Base-by-base conservation (phyloP, 1,139 yeast genomes). In the Yamadazyma sp. region DNA sequence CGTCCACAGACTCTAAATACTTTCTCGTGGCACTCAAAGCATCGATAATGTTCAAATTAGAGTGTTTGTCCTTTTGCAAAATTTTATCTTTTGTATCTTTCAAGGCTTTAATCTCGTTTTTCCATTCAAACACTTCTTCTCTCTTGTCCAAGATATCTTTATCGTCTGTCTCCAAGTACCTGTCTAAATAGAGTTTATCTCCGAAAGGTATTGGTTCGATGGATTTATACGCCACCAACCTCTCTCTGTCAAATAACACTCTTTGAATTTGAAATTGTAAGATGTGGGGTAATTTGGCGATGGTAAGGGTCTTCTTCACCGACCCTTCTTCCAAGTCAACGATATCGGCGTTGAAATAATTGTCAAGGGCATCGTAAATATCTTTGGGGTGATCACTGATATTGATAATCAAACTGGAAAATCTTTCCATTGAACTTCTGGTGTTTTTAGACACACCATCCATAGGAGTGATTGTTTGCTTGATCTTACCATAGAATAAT, bases 251-350 rank as follows among this genome's bases (percentile, higher is more conserved):
- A 61, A 85, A 92, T 57, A 88, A 85, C 1, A 90, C 97, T 53
- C 98, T 73, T 61, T 90, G 97, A 3, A 92, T 87, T 56, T 92
- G 98, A 36, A 92, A 78, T 57, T 92, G 98, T 36, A 92, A 62
- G 35, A 92, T 78, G 8, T 82, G 82, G 0, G 98, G 98, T 12
- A 88, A 64, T 44, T 79, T 72, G 11, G 78, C 70, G 6, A 90
- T 76, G 0, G 94, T 80, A 31, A 88, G 74, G 1, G 85, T 75
- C 53, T 95, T 79, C 43, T 85, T 84, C 4, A 79, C 89, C 29
- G 72, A 70, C 1, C 92, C 95, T 42, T 79, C 84, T 31, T 85
- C 94, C 38, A 86, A 73, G 34, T 77, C 74, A 1, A 81, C 76
- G 30, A 84, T 61, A 46, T 82, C 88, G 44, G 87, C 96, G 37